phyloP scores from a whole-genome alignment of 116 monocot species.

The Dioscorea cayenensis region DNA sequence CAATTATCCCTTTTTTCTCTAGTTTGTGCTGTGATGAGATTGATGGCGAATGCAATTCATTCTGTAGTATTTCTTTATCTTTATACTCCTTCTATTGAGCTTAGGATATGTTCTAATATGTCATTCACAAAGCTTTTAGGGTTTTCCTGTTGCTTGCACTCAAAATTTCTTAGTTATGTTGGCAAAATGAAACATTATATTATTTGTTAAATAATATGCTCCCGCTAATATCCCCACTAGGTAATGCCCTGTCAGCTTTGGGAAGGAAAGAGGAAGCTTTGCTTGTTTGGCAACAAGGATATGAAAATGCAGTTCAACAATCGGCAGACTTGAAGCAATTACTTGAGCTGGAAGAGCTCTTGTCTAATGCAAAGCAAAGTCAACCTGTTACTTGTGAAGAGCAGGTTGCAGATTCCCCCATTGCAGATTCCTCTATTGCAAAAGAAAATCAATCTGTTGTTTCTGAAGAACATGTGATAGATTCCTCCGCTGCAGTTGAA shows the following conservation, averaged over 20 bases:
- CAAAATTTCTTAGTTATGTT: too few relatives aligned
- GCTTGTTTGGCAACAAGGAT: constrained; percentile 73
- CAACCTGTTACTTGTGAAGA: constrained; percentile 16
- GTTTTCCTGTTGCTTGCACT: too few relatives aligned
- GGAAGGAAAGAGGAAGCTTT: constrained; percentile 73
- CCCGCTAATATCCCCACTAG: constrained; percentile 22
- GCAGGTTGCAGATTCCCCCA: constrained; percentile 11
- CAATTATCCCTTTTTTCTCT: too few relatives aligned
- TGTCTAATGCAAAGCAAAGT: constrained; percentile 35
- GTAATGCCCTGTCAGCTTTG: constrained; percentile 79
- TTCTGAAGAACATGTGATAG: constrained; percentile 16
- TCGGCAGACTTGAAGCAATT: constrained; percentile 74
- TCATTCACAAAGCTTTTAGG: too few relatives aligned
- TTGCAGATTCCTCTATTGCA: constrained; percentile 11
- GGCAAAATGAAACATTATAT: too few relatives aligned
- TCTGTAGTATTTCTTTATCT: too few relatives aligned
- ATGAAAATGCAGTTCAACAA: constrained; percentile 44
- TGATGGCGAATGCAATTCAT: too few relatives aligned
- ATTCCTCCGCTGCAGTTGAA: constrained; percentile 10
- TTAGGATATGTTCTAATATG: too few relatives aligned
- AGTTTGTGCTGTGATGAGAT: too few relatives aligned
- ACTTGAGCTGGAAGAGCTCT: constrained; percentile 72
- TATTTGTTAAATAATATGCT: not conserved
- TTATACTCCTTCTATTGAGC: too few relatives aligned
- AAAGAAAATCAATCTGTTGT: constrained; percentile 25